Evolutionary conservation across 2,329 filamentous ascomycete genomes (phyloP).

Genomic region (Ophiostoma montium): DNA sequence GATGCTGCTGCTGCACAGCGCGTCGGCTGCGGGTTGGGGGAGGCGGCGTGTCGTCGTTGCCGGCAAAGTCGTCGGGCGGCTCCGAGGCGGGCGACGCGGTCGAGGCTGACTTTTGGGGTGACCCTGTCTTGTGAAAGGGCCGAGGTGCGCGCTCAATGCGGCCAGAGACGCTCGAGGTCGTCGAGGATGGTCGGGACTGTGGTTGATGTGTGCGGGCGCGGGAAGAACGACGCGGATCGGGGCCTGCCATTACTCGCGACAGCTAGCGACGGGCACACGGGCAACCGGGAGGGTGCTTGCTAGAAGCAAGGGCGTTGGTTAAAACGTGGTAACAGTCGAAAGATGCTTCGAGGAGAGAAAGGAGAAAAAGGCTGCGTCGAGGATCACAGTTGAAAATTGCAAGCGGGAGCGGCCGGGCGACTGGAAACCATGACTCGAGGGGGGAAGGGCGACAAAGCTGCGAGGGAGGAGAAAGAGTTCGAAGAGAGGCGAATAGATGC

Average conservation of each 20-base stretch:
- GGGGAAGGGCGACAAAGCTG: not conserved
- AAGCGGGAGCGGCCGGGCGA: not conserved
- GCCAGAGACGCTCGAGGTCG: slow-evolving; percentile 58
- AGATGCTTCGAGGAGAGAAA: not conserved
- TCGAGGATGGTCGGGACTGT: slow-evolving; percentile 62
- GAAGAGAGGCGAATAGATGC: too few relatives aligned
- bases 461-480: not conserved
- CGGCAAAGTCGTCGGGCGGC: slow-evolving; percentile 45
- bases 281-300: slow-evolving; percentile 13
- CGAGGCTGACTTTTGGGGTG: slow-evolving; percentile 61
- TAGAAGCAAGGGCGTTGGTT: slow-evolving; percentile 11
- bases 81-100: slow-evolving; percentile 60
- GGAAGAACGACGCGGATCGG: slow-evolving; percentile 74
- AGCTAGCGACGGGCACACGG: slow-evolving; percentile 14
- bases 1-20: slow-evolving; percentile 16
- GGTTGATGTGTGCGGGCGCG: slow-evolving; percentile 71
- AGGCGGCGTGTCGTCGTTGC: slow-evolving; percentile 53
- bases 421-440: slow-evolving; percentile 1
- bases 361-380: not conserved
- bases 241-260: slow-evolving; percentile 41
- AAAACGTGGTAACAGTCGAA: slow-evolving; percentile 6
- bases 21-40: slow-evolving; percentile 49
- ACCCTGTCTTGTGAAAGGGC: slow-evolving; percentile 56
- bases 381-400: not conserved
- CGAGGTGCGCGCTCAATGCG: slow-evolving; percentile 63